These are phyloP conservation scores for Malus hybrid DNA, from an alignment of 331 rosid genomes.

Conservation along the genomic window DNA sequence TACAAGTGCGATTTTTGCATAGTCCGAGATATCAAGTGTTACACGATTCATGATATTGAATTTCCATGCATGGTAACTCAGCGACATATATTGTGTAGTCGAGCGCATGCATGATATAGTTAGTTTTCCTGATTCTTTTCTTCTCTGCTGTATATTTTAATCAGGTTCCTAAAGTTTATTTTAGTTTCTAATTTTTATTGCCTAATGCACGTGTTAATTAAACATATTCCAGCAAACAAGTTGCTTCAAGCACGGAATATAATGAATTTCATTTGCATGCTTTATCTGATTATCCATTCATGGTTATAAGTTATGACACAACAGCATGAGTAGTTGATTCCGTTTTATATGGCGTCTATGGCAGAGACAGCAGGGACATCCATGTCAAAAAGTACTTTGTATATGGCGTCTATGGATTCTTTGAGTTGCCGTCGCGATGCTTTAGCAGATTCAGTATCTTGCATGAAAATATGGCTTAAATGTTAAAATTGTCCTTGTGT, in stretches of 20 bases:
- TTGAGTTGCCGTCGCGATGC: conserved; percentile 70
- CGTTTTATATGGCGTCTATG: background rate
- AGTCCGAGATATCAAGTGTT: background rate
- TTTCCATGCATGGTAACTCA: background rate
- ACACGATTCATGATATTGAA: background rate
- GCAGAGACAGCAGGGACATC: conserved; percentile 82
- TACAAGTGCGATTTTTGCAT: background rate
- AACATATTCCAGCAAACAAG: background rate
- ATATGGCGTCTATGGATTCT: conserved; percentile 33
- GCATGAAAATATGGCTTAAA: background rate
- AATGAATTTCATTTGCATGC: background rate
- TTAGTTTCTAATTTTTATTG: background rate
- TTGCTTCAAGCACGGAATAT: background rate
- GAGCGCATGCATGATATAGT: background rate
- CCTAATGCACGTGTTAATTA: background rate
- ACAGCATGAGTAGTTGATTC: background rate
- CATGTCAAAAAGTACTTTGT: conserved; percentile 60
- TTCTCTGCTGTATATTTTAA: too few species aligned
- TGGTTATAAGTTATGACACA: background rate
- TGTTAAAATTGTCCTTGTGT: too few species aligned
- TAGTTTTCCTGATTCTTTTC: background rate
- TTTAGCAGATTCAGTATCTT: conserved; percentile 72
- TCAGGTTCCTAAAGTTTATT: background rate
- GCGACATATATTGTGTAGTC: background rate
- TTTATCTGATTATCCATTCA: background rate